Evolutionary conservation across 306 rosid genomes (phyloP).

Genomic region (Bauhinia variegata): DNA sequence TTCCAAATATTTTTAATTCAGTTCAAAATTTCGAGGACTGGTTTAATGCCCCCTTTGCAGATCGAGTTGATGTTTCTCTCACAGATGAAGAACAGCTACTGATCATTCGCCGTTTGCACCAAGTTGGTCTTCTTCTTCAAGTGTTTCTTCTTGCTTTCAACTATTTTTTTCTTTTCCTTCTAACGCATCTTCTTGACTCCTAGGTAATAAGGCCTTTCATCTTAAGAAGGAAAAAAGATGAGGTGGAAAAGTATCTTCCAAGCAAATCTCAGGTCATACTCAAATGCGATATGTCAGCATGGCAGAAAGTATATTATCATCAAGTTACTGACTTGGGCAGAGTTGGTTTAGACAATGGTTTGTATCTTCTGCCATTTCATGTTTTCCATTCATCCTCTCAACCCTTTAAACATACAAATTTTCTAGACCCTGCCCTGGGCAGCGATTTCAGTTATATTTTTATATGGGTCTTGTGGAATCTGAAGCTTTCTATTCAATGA

Average conservation of each 20-base stretch:
- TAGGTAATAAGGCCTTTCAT: slow-evolving; percentile 99
- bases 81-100: slow-evolving; percentile 93
- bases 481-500: too few species aligned
- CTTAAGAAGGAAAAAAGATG: slow-evolving; percentile 94
- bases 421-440: too few species aligned
- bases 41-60: slow-evolving; percentile 99
- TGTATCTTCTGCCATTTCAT: slow-evolving; percentile 36
- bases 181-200: slow-evolving; percentile 39
- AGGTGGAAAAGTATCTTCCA: slow-evolving; percentile 97
- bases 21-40: slow-evolving; percentile 99
- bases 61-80: slow-evolving; percentile 80
- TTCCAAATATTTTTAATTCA: slow-evolving; percentile 94
- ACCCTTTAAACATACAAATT: neutral
- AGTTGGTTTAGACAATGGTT: slow-evolving; percentile 94
- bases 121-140: slow-evolving; percentile 59
- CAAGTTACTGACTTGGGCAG: slow-evolving; percentile 95
- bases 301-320: slow-evolving; percentile 99
- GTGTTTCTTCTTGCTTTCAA: slow-evolving; percentile 33
- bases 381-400: slow-evolving; percentile 25
- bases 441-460: slow-evolving; percentile 26
- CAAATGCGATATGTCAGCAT: slow-evolving; percentile 95
- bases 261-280: slow-evolving; percentile 95
- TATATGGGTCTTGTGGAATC: too few species aligned
- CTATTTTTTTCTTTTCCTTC: slow-evolving; percentile 39
- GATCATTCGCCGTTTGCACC: slow-evolving; percentile 98